A percentile compares a stretch with the other conserved stretches of the same genome.
phyloP scores from a whole-genome alignment of 805 yeast species.

The Starmera pachycereana region DNA sequence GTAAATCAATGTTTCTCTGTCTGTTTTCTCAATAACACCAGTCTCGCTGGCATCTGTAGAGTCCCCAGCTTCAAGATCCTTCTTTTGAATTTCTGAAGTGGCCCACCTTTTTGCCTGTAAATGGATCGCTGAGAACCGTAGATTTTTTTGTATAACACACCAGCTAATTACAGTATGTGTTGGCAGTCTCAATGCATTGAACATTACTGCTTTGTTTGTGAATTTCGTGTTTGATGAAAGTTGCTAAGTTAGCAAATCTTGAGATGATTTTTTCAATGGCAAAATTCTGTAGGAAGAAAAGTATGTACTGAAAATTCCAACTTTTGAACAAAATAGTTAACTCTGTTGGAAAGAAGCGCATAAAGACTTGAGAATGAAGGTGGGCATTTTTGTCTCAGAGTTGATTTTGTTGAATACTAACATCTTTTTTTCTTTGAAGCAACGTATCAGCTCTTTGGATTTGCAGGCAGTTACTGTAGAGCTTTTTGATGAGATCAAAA shows the following conservation, averaged over 20 bases:
- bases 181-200: neutral
- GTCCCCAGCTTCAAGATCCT: conserved; percentile 44
- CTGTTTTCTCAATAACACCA: conserved; percentile 43
- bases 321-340: too few relatives aligned
- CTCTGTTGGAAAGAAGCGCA: neutral
- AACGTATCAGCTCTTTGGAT: conserved; percentile 80
- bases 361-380: neutral
- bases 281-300: too few relatives aligned
- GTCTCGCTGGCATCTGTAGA: conserved; percentile 43
- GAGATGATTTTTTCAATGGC: too few relatives aligned
- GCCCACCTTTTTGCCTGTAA: conserved; percentile 17
- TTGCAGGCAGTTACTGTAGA: conserved; percentile 63
- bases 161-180: too few relatives aligned
- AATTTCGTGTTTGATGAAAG: too few relatives aligned
- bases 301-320: too few relatives aligned
- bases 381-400: neutral
- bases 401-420: neutral
- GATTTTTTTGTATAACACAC: too few relatives aligned
- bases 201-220: neutral
- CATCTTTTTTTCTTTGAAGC: conserved; percentile 29
- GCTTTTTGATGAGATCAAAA: conserved; percentile 42
- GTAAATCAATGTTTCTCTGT: conserved; percentile 41
- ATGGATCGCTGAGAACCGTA: too few relatives aligned
- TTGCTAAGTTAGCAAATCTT: too few relatives aligned
- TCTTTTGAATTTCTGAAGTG: conserved; percentile 29